Percentiles rank a stretch among this genome's conserved stretches.
These are phyloP conservation scores for Saccharata proteae DNA, from an alignment of 2,329 filamentous ascomycete species.

Conservation along the genomic window DNA sequence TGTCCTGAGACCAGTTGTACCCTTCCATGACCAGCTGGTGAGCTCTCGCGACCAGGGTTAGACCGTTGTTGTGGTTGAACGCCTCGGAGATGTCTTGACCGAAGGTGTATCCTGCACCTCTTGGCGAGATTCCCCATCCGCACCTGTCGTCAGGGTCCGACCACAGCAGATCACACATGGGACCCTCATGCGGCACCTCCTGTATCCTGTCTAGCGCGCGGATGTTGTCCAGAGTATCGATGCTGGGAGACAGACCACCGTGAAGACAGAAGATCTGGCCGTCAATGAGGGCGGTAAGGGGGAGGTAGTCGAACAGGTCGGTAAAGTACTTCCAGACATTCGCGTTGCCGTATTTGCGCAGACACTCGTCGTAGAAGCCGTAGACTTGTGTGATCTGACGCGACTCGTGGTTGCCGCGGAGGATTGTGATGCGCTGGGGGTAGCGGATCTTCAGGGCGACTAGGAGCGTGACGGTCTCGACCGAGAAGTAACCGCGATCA, in stretches of 20 bases:
- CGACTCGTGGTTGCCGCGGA: conserved; percentile 80
- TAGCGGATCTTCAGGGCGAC: conserved; percentile 97
- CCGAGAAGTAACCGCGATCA: conserved; percentile 96
- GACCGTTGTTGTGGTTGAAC: conserved; percentile 97
- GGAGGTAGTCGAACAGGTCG: conserved; percentile 67
- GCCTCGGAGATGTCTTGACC: conserved; percentile 96
- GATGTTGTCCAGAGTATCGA: conserved; percentile 63
- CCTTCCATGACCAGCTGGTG: conserved; percentile 99
- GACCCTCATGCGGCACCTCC: conserved; percentile 65
- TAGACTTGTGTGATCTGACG: conserved; percentile 70
- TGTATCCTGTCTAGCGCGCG: conserved; percentile 38
- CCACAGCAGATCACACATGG: conserved; percentile 68
- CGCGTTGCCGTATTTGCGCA: conserved; percentile 66
- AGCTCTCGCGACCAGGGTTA: conserved; percentile 88
- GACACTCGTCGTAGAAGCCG: conserved; percentile 67
- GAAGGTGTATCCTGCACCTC: conserved; percentile 90
- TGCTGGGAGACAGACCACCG: conserved; percentile 59
- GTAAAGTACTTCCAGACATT: conserved; percentile 71
- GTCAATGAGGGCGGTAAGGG: conserved; percentile 61
- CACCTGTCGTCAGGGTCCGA: conserved; percentile 91
- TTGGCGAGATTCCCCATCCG: conserved; percentile 90
- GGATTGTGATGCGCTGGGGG: conserved; percentile 93
- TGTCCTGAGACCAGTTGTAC: conserved; percentile 98
- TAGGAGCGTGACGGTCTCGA: conserved; percentile 93
- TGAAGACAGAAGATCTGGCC: conserved; percentile 64